phyloP scores from a whole-genome alignment of 495 filamentous ascomycete genomes.

The Xylaria telfairii region DNA sequence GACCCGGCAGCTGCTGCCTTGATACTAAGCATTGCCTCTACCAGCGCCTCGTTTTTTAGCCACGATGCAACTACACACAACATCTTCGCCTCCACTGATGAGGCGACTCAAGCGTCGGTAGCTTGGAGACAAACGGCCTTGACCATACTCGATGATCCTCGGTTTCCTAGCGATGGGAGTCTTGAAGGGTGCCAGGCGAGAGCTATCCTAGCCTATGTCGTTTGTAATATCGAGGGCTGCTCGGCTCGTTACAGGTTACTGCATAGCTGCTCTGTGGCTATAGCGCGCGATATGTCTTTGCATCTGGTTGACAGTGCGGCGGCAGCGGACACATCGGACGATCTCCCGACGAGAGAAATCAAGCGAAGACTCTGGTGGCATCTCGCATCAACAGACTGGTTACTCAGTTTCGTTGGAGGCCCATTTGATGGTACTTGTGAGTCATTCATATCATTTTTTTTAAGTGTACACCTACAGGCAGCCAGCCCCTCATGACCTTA shows the following conservation, averaged over 20 bases:
- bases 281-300: conserved; percentile 48
- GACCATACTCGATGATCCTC: conserved; percentile 49
- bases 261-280: conserved; percentile 38
- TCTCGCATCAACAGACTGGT: conserved; percentile 54
- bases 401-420: conserved; percentile 43
- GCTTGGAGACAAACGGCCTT: conserved; percentile 47
- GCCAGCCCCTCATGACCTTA: neutral
- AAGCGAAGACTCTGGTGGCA: conserved; percentile 59
- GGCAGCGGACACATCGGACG: conserved; percentile 27
- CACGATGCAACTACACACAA: conserved; percentile 25
- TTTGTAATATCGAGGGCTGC: conserved; percentile 50
- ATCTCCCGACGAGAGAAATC: conserved; percentile 46
- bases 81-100: conserved; percentile 39
- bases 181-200: conserved; percentile 55
- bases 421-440: conserved; percentile 51
- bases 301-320: conserved; percentile 51
- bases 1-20: conserved; percentile 40
- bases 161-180: conserved; percentile 33
- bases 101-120: conserved; percentile 40
- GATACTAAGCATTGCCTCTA: conserved; percentile 53
- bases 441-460: neutral
- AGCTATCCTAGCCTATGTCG: conserved; percentile 46
- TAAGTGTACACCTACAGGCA: neutral
- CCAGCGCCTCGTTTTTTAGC: conserved; percentile 50
- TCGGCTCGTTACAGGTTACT: conserved; percentile 43